Conservation (phyloP, 2,329 filamentous ascomycete species). For the Lasiodiplodia theobromae region DNA sequence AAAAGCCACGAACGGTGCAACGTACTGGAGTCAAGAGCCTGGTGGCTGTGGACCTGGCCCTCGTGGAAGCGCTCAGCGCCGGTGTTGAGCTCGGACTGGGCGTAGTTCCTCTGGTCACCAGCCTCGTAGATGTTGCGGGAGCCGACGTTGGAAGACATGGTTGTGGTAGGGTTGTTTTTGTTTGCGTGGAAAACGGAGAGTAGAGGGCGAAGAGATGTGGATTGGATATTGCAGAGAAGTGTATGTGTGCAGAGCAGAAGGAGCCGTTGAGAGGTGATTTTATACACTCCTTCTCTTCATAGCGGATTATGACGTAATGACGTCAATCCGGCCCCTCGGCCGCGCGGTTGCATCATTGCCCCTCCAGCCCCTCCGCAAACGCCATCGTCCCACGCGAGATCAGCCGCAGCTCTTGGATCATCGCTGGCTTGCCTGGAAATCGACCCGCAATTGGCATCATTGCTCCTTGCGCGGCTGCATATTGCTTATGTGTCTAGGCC, state of each 20-base stretch:
- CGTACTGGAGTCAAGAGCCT: slow-evolving; percentile 74
- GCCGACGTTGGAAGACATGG: slow-evolving; percentile 72
- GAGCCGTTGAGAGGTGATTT: background rate
- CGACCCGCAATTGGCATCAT: slow-evolving; percentile 18
- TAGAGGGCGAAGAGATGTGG: background rate
- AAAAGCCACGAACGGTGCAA: background rate
- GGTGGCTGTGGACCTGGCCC: slow-evolving; percentile 74
- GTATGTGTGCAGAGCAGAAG: background rate
- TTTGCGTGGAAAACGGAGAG: background rate
- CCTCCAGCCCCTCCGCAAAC: slow-evolving; percentile 22
- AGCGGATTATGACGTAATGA: slow-evolving; percentile 4
- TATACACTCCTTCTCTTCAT: background rate
- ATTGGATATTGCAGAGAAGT: slow-evolving; percentile 12
- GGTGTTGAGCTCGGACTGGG: slow-evolving; percentile 57
- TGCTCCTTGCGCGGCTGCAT: slow-evolving; percentile 18
- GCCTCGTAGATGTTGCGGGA: slow-evolving; percentile 72
- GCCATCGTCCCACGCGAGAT: slow-evolving; percentile 21
- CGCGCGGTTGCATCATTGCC: slow-evolving; percentile 14
- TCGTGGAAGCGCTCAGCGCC: slow-evolving; percentile 71
- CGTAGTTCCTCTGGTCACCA: slow-evolving; percentile 75
- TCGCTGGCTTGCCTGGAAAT: slow-evolving; percentile 11
- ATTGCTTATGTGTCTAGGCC: background rate
- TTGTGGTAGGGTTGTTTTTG: slow-evolving; percentile 3
- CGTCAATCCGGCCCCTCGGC: slow-evolving; percentile 10
- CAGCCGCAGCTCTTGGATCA: slow-evolving; percentile 16